phyloP scores from a whole-genome alignment of 2,329 filamentous ascomycete species.

The Colletotrichum brevisporum region DNA sequence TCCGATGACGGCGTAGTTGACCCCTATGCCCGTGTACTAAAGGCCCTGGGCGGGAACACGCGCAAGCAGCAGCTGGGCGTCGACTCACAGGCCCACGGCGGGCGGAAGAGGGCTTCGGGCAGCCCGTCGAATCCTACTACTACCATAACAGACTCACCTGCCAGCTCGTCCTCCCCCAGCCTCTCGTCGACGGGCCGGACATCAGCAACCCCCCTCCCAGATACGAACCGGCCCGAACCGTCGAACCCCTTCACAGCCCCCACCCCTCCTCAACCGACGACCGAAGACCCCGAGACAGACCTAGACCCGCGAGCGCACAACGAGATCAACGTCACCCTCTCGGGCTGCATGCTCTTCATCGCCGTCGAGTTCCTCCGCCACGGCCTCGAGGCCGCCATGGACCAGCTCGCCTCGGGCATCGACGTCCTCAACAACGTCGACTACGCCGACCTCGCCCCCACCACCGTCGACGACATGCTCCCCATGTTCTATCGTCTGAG shows the following conservation, averaged over 20 bases:
- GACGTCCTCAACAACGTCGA: conserved; percentile 34
- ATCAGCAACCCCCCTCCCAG: conserved; percentile 19
- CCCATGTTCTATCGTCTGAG: conserved; percentile 32
- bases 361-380: conserved; percentile 66
- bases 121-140: background rate
- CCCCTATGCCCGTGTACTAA: conserved; percentile 3
- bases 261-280: conserved; percentile 51
- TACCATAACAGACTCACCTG: background rate
- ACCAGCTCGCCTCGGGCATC: conserved; percentile 31
- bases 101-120: background rate
- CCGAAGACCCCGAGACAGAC: conserved; percentile 14
- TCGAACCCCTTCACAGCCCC: conserved; percentile 51
- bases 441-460: conserved; percentile 19
- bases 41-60: background rate
- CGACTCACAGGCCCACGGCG: background rate
- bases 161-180: conserved; percentile 25
- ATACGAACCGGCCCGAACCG: background rate
- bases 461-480: conserved; percentile 21
- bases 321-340: conserved; percentile 49
- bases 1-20: conserved; percentile 9
- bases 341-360: conserved; percentile 65
- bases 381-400: conserved; percentile 23
- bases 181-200: background rate
- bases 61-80: conserved; percentile 2
- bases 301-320: background rate